Base-by-base conservation (phyloP, 73 alveolate species). In the Paramecium sexaurelia region DNA sequence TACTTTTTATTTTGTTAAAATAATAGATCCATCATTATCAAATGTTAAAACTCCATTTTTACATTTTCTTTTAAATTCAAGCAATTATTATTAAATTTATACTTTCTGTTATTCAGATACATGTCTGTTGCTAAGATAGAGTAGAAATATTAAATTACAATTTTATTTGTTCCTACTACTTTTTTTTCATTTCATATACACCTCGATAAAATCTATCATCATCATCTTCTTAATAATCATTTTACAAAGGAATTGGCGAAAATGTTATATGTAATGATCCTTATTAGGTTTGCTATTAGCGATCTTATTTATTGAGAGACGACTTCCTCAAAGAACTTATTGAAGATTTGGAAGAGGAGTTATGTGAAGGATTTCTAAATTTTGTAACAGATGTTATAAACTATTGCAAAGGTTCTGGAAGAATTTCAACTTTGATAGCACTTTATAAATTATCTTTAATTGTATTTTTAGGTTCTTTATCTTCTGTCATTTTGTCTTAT, bases 351-450 rank as follows among this genome's bases (percentile, higher is more conserved):
- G 17, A 17, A 61, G 83, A 61, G 47, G 83, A 61, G 9, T 61
- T 61, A 22, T 26, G 26, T 11, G 83, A 61, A 1, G 19, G 19
- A 10, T 61, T 26, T 29, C 43, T 61, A 32, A 61, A 61, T 61
- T 61, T 61, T 61, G 83, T 61, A 61, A 61, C 47, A 29, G 83
- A 61, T 61, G 17, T 61, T 61, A 61, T 29, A 61, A 61, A 20
- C 22, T 57, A 24, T 8, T 57, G 1, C 40, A 10, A 20, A 26
- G n/a, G n/a, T 1, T 56, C 37, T 10, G 78, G 22, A 32, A 24
- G 22, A 24, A 20, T 20, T 57, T 57, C 78, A 57, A 57, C 11
- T 57, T 57, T 57, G 9, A 57, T 57, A 9, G 5, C 6, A 22
- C 82, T 1, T 4, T 2, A 7, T 7, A 29, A 10, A 61, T 61